Evolutionary conservation across 2,329 filamentous ascomycete genomes (phyloP).

Genomic region (Monilinia fructigena): DNA sequence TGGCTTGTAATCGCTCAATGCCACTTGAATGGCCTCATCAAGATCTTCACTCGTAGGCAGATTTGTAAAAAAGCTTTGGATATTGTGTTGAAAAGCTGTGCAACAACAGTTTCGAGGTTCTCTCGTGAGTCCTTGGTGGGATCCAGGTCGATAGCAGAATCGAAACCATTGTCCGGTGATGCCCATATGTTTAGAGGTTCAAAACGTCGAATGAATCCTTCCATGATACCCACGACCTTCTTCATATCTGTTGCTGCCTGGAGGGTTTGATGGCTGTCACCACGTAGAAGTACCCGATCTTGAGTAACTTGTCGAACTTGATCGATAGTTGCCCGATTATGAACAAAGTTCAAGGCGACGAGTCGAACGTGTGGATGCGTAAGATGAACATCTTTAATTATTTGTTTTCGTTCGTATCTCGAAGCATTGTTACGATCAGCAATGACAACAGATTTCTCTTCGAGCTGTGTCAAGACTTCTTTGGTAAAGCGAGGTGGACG

Average conservation of each 20-base stretch:
- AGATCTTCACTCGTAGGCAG: slow-evolving; percentile 72
- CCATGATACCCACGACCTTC: slow-evolving; percentile 89
- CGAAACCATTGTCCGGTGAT: slow-evolving; percentile 78
- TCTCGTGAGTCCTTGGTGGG: slow-evolving; percentile 72
- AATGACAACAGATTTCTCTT: slow-evolving; percentile 69
- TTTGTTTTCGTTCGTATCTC: slow-evolving; percentile 80
- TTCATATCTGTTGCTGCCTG: slow-evolving; percentile 71
- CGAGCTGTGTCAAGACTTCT: slow-evolving; percentile 64
- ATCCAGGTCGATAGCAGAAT: slow-evolving; percentile 81
- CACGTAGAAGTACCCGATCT: slow-evolving; percentile 75
- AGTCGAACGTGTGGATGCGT: slow-evolving; percentile 64
- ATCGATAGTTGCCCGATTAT: slow-evolving; percentile 65
- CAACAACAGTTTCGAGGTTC: slow-evolving; percentile 80
- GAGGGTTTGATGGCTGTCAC: slow-evolving; percentile 98
- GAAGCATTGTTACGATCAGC: slow-evolving; percentile 95
- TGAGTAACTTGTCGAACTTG: slow-evolving; percentile 73
- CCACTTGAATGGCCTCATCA: slow-evolving; percentile 73
- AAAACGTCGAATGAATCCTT: slow-evolving; percentile 85
- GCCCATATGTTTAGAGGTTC: slow-evolving; percentile 68
- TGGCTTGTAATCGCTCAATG: slow-evolving; percentile 75
- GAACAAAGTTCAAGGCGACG: slow-evolving; percentile 85
- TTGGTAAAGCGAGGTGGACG: slow-evolving; percentile 77
- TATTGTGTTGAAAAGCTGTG: slow-evolving; percentile 69
- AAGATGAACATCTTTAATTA: slow-evolving; percentile 74
- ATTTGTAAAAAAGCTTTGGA: slow-evolving; percentile 68